phyloP scores from a whole-genome alignment of 2,329 filamentous ascomycete species.

The Trichoderma polysporum region DNA sequence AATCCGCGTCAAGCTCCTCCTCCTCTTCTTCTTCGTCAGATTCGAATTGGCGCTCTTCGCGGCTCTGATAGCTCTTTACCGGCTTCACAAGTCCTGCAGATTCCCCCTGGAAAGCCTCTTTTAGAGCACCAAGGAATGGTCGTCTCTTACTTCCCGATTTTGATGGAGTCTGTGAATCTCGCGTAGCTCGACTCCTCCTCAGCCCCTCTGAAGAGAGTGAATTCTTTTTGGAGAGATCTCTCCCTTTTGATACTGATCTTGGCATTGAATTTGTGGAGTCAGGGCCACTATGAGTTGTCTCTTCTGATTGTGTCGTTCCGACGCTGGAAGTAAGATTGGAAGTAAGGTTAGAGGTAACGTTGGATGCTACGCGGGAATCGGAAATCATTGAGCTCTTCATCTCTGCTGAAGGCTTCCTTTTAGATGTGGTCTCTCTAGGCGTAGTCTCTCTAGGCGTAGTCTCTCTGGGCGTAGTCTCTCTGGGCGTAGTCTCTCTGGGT shows the following conservation, averaged over 20 bases:
- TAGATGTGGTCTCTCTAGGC: background rate
- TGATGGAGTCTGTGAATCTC: conserved; percentile 48
- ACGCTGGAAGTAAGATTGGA: conserved; percentile 19
- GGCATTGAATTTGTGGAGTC: conserved; percentile 11
- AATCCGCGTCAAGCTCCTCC: conserved; percentile 4
- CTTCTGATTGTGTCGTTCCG: conserved; percentile 5
- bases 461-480: background rate
- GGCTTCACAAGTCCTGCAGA: conserved; percentile 49
- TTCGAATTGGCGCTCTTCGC: conserved; percentile 40
- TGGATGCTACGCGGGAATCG: conserved; percentile 23
- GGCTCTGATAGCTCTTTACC: conserved; percentile 50
- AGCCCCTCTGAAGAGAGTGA: conserved; percentile 43
- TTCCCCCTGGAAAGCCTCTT: conserved; percentile 63
- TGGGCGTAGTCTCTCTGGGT: background rate
- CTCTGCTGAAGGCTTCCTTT: conserved; percentile 29
- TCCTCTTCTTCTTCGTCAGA: conserved; percentile 27
- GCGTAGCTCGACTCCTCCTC: conserved; percentile 57
- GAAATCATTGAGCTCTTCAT: conserved; percentile 26
- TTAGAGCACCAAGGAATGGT: conserved; percentile 57
- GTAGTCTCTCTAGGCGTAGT: background rate
- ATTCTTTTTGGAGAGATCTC: conserved; percentile 26
- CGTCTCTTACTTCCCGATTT: conserved; percentile 47
- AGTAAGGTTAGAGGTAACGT: conserved; percentile 12
- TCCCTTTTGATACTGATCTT: conserved; percentile 2
- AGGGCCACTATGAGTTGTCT: background rate